These are phyloP conservation scores for Rhynchospora breviuscula DNA, from an alignment of 176 grass and related monocot genomes.

Conservation along the genomic window DNA sequence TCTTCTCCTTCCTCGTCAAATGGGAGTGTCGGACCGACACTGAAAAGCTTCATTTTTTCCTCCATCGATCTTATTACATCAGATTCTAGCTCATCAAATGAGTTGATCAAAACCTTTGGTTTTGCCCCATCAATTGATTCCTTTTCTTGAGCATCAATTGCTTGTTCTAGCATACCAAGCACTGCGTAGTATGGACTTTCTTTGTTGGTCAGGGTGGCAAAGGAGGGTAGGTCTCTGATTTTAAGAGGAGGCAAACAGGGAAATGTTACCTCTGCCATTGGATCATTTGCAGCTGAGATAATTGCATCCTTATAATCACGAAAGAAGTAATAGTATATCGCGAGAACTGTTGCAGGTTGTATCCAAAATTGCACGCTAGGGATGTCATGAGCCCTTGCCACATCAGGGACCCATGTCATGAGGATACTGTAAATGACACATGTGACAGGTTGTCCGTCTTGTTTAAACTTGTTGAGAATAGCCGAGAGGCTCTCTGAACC, in stretches of 20 bases:
- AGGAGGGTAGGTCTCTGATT: slow-evolving; percentile 51
- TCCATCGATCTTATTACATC: slow-evolving; percentile 26
- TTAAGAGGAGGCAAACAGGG: slow-evolving; percentile 39
- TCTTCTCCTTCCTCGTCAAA: slow-evolving; percentile 5
- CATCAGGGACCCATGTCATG: slow-evolving; percentile 42
- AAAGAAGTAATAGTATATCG: slow-evolving; percentile 50
- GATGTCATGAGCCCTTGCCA: slow-evolving; percentile 26
- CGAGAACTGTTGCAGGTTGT: slow-evolving; percentile 49
- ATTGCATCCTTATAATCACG: slow-evolving; percentile 36
- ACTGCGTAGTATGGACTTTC: slow-evolving; percentile 30
- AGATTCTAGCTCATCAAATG: slow-evolving; percentile 52
- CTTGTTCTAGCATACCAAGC: slow-evolving; percentile 10
- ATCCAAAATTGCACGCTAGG: slow-evolving; percentile 53
- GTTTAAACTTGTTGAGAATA: slow-evolving; percentile 28
- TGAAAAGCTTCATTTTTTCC: slow-evolving; percentile 29
- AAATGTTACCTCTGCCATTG: slow-evolving; percentile 19
- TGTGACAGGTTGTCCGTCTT: slow-evolving; percentile 25
- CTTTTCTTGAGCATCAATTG: slow-evolving; percentile 28
- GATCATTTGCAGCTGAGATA: slow-evolving; percentile 9
- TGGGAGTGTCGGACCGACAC: slow-evolving; percentile 57
- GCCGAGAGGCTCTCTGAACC: slow-evolving; percentile 28
- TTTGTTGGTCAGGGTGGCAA: slow-evolving; percentile 24
- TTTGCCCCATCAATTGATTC: not conserved
- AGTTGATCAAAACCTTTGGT: slow-evolving; percentile 51
- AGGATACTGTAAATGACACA: slow-evolving; percentile 40